These are phyloP conservation scores for Calonectria naviculata DNA, from an alignment of 2,329 filamentous ascomycete species.

Conservation along the genomic window DNA sequence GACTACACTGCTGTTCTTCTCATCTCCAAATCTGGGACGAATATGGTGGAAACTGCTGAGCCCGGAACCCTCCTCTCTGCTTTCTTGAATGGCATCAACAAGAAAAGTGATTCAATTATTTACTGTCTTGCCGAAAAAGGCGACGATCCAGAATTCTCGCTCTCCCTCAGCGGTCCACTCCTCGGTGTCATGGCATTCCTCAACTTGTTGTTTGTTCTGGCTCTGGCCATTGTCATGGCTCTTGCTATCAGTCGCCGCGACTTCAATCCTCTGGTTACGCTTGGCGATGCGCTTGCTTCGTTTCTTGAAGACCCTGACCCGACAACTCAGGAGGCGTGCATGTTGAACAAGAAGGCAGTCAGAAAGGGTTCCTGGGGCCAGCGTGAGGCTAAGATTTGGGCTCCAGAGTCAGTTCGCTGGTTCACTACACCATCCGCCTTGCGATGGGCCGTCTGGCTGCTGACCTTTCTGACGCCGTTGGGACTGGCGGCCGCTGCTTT, in stretches of 20 bases:
- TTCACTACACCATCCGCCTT: conserved; percentile 53
- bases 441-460: conserved; percentile 55
- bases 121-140: conserved; percentile 28
- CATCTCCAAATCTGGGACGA: conserved; percentile 17
- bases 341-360: conserved; percentile 60
- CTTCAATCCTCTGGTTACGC: conserved; percentile 58
- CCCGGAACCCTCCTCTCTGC: conserved; percentile 37
- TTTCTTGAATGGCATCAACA: conserved; percentile 16
- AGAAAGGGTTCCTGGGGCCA: conserved; percentile 55
- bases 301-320: conserved; percentile 59
- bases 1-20: conserved; percentile 24
- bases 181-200: conserved; percentile 49
- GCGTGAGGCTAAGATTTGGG: conserved; percentile 56
- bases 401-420: conserved; percentile 56
- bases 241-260: conserved; percentile 46
- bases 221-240: conserved; percentile 55
- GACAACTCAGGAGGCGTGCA: conserved; percentile 55
- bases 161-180: conserved; percentile 56
- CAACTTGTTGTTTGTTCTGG: conserved; percentile 54
- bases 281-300: conserved; percentile 63
- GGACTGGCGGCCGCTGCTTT: conserved; percentile 54
- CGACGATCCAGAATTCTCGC: conserved; percentile 24
- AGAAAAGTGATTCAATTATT: conserved; percentile 19
- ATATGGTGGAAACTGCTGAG: conserved; percentile 43
- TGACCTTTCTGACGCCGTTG: conserved; percentile 52